Evolutionary conservation across 2,329 filamentous ascomycete species (phyloP), one percentile per base, ranked within the genome.

Genomic region (Blastomyces parvus): DNA sequence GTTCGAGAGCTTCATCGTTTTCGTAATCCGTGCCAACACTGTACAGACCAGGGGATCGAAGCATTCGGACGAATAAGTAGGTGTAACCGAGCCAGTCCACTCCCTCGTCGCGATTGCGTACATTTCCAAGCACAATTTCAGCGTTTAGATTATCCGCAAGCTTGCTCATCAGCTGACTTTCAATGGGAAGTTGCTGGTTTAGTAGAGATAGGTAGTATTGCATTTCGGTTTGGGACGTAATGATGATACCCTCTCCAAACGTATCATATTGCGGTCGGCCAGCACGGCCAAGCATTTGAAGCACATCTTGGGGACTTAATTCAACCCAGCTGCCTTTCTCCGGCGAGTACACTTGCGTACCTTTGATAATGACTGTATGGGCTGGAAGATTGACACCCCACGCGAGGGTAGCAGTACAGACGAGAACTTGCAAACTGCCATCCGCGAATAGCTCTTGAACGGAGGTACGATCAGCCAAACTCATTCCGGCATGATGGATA

Each of bases 41-140:
- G 74, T 99, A 99, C 14, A 99, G 80, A 0, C 91, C 93, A 44
- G 94, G 94, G 2, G 93, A 97, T 38, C 94, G 88, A 66, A 99
- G 84, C 94, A 99, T 99, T 59, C 94, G 89, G 62, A 99, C 91
- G 72, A 96, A 99, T 22, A 99, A 85, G 74, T 99, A 99, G 0
- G 93, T 97, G 76, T 99, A 99, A 14, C 94, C 93, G 42, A 99
- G 84, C 94, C 94, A 99, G 73, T 99, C 92, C n/a, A 99, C 94
- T 69, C 89, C 94, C 73, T 99, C 94, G 68, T 99, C 93, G 64
- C 95, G 86, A 65, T 83, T 92, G 63, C 93, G 87, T 33, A 99
- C 85, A 70, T 96, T 99, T 60, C 94, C 94, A 25, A 99, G 83
- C 11, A 99, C 95, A 70, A 99, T 83, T 73, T 99, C 94, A 2